These are phyloP conservation scores for Carex parvula DNA, from an alignment of 176 grass and related monocot genomes.

Conservation along the genomic window DNA sequence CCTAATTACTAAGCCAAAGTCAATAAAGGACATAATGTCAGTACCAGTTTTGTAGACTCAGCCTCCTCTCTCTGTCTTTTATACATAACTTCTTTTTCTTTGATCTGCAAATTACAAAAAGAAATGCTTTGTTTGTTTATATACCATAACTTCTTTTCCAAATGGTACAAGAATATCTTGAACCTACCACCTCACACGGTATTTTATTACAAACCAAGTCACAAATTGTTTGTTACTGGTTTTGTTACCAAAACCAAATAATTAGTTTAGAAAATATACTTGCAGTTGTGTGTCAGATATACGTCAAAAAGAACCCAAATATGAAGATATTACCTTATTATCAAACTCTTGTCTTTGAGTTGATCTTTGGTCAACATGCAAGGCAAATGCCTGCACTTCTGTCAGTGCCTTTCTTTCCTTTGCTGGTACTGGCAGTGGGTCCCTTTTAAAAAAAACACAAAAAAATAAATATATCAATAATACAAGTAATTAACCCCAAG, in stretches of 20 bases:
- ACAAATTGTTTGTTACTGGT: no score
- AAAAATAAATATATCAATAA: conserved; percentile 13
- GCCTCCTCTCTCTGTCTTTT: conserved; percentile 84
- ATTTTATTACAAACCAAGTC: no score
- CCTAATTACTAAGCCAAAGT: background rate
- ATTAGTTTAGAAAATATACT: background rate
- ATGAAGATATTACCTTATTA: conserved; percentile 42
- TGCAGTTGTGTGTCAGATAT: background rate
- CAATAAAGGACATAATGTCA: background rate
- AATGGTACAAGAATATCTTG: background rate
- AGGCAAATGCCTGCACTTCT: conserved; percentile 65
- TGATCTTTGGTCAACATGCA: conserved; percentile 75
- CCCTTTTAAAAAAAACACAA: conserved; percentile 42
- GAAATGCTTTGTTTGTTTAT: background rate
- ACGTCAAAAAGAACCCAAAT: background rate
- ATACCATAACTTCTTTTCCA: no score
- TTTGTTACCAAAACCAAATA: no score
- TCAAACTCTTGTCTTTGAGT: conserved; percentile 85
- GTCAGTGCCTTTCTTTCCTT: conserved; percentile 85
- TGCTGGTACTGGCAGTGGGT: conserved; percentile 68
- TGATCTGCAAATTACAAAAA: conserved; percentile 16
- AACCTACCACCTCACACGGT: background rate
- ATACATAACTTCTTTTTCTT: conserved; percentile 78
- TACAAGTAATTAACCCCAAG: background rate
- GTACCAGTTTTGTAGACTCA: conserved; percentile 73